Evolutionary conservation across 768 basidiomycete species (phyloP), one percentile per base, ranked within the genome.

Genomic region (Boletus sp.): DNA sequence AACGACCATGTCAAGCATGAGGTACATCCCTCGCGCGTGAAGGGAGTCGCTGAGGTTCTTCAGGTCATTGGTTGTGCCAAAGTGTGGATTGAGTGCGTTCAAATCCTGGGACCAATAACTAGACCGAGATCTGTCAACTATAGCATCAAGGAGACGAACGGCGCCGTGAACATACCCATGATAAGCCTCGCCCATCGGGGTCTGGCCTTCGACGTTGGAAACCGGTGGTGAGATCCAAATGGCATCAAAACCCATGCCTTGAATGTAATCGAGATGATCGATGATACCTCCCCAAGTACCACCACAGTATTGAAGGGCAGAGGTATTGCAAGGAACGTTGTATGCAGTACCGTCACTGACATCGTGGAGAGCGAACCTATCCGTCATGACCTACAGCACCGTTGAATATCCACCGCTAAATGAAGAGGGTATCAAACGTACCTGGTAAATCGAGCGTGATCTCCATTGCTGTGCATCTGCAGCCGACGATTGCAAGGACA

Each of bases 1-100:
- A 58, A 86, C 76, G 60, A 86, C 84, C 52, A 85, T 68, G 67
- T 85, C 84, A 18, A 86, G 68, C 81, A 86, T 84, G 56, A 85
- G 75, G 67, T 75, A 77, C 84, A 85, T 86, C 42, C 74, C 76
- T 18, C 80, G 76, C 2, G 65, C 60, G 57, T 85, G 84, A 29
- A 84, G 66, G 7, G 78, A 78, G 17, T 70, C 56, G 18, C 75
- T 73, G 18, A 85, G 77, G 20, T 74, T 73, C 52, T 76, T 78
- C 47, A 85, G 76, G 63, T 85, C 84, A 36, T 77, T 73, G 6
- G 67, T 69, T 1, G 77, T 73, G 18, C 84, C 85, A 60, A 84
- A 86, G 54, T 82, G 77, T 7, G 73, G 36, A 68, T 86, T 85
- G 50, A 86, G 72, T 8, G 64, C 48, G 59, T 71, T 73, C 32